These are phyloP conservation scores for Heterobasidion occidentale DNA, from an alignment of 1,284 basidiomycete species.

Conservation along the genomic window DNA sequence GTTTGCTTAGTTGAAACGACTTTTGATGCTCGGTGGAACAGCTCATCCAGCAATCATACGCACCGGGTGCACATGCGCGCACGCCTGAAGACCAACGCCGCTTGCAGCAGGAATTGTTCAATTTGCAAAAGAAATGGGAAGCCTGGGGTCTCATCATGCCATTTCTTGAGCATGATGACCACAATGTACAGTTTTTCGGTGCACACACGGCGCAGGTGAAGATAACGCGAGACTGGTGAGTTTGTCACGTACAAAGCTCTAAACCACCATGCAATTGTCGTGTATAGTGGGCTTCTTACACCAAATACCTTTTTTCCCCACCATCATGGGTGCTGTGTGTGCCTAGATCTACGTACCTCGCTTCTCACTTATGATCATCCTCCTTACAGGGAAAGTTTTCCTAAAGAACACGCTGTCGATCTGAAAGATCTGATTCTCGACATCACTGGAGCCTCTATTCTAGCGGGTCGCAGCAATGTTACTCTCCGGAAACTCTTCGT, in stretches of 20 bases:
- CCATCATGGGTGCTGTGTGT: not conserved
- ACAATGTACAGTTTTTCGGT: conserved; percentile 86
- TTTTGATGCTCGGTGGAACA: conserved; percentile 12
- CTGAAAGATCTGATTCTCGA: conserved; percentile 59
- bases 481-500: conserved; percentile 83
- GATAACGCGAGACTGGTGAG: conserved; percentile 81
- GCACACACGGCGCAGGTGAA: conserved; percentile 89
- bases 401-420: conserved; percentile 39
- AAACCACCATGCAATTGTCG: not conserved
- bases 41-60: conserved; percentile 58
- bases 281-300: not conserved
- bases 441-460: conserved; percentile 51
- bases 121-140: conserved; percentile 62
- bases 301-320: not conserved
- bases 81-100: conserved; percentile 52
- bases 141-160: conserved; percentile 78
- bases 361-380: not conserved
- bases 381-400: conserved; percentile 53
- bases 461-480: conserved; percentile 48
- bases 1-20: not conserved
- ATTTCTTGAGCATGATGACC: conserved; percentile 59
- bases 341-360: not conserved
- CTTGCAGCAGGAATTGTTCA: conserved; percentile 66
- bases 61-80: conserved; percentile 30
- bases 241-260: not conserved